phyloP scores from a whole-genome alignment of 2,329 filamentous ascomycete genomes.

The Cytospora paraplurivora region DNA sequence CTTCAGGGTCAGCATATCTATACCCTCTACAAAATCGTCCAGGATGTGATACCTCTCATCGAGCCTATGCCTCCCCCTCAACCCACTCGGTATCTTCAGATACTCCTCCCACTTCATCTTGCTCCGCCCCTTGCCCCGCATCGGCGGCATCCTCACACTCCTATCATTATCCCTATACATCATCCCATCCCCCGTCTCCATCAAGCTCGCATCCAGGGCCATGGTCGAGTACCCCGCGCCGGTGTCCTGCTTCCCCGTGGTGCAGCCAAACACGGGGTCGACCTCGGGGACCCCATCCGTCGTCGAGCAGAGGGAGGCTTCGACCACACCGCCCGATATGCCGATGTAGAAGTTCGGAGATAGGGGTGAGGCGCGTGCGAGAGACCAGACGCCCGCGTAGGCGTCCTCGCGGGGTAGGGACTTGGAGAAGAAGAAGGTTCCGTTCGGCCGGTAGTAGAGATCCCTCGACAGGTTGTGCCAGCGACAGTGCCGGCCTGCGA shows the following conservation, averaged over 20 bases:
- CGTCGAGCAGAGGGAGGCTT: constrained; percentile 41
- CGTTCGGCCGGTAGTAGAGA: constrained; percentile 53
- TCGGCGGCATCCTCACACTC: constrained; percentile 30
- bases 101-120: constrained; percentile 6
- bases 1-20: not conserved
- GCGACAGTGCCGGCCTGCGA: constrained; percentile 41
- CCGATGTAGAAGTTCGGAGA: constrained; percentile 54
- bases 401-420: constrained; percentile 31
- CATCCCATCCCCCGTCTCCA: constrained; percentile 37
- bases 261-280: constrained; percentile 28
- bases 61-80: constrained; percentile 32
- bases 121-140: constrained; percentile 28
- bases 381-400: constrained; percentile 45
- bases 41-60: constrained; percentile 32
- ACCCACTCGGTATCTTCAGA: constrained; percentile 3
- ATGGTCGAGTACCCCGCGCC: constrained; percentile 31
- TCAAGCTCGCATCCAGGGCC: constrained; percentile 29
- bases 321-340: constrained; percentile 49
- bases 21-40: constrained; percentile 27
- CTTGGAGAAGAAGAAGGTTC: constrained; percentile 47
- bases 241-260: constrained; percentile 1
- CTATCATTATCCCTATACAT: constrained; percentile 27
- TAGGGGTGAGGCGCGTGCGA: constrained; percentile 50
- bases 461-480: constrained; percentile 50
- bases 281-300: not conserved